Conservation (phyloP, 352 stramenopile species). For the Peronospora farinosa region DNA sequence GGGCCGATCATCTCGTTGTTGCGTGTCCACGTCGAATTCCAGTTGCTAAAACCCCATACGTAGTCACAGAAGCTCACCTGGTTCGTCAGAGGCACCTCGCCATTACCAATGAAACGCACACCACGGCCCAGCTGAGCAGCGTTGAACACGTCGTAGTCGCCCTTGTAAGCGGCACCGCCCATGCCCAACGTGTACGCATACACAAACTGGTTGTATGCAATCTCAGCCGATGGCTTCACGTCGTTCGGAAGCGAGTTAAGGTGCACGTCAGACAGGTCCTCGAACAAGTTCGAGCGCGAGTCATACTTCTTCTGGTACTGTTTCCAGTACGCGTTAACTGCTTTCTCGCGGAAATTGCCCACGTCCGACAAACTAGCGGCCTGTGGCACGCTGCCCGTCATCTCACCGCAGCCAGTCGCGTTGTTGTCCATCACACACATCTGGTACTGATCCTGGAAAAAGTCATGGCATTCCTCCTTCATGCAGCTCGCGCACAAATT, state of each 20-base stretch:
- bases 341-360: constrained; percentile 34
- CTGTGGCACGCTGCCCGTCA: constrained; percentile 46
- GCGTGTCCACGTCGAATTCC: constrained; percentile 59
- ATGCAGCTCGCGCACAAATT: constrained; percentile 63
- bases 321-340: constrained; percentile 39
- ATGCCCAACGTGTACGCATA: constrained; percentile 48
- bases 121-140: constrained; percentile 43
- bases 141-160: constrained; percentile 37
- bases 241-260: constrained; percentile 40
- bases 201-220: constrained; percentile 52
- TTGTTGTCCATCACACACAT: constrained; percentile 40
- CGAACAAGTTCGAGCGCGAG: constrained; percentile 41
- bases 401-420: constrained; percentile 51
- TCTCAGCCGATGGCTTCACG: constrained; percentile 34
- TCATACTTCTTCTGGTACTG: constrained; percentile 47
- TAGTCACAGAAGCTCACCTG: constrained; percentile 59
- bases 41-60: constrained; percentile 64
- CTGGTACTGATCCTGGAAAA: constrained; percentile 49
- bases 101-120: constrained; percentile 50
- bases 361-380: constrained; percentile 29
- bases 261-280: constrained; percentile 51
- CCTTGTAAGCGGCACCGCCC: constrained; percentile 24
- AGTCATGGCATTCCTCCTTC: constrained; percentile 50
- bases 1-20: constrained; percentile 59
- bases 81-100: constrained; percentile 59